Evolutionary conservation across 345 rosid species (phyloP).

Genomic region (Ceriops decandra): DNA sequence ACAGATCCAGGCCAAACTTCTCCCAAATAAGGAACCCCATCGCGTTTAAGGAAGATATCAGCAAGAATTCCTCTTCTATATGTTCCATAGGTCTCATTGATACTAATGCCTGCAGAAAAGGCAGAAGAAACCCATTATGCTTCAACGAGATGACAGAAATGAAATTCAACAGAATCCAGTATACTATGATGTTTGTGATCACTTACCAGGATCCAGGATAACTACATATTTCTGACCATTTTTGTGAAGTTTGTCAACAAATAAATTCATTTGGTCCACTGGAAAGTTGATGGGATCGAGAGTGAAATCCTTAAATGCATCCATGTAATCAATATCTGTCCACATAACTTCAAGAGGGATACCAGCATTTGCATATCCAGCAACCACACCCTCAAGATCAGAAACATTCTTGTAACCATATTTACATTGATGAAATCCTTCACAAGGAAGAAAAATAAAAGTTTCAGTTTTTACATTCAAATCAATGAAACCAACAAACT

Average conservation of each 20-base stretch:
- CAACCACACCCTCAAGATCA: conserved; percentile 51
- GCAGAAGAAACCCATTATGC: no score
- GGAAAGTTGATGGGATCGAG: conserved; percentile 67
- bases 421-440: conserved; percentile 74
- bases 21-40: conserved; percentile 59
- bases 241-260: conserved; percentile 48
- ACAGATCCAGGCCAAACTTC: conserved; percentile 68
- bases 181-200: background rate
- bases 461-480: background rate
- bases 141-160: no score
- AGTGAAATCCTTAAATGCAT: conserved; percentile 61
- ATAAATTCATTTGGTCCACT: conserved; percentile 33
- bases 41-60: conserved; percentile 49
- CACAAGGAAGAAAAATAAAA: background rate
- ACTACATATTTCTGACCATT: conserved; percentile 61
- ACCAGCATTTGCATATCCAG: conserved; percentile 59
- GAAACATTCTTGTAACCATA: conserved; percentile 62
- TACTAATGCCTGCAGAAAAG: conserved; percentile 44
- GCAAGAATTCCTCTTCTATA: conserved; percentile 63
- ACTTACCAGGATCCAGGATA: conserved; percentile 69
- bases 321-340: conserved; percentile 86
- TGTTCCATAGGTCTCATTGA: conserved; percentile 44
- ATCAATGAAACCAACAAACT: no score
- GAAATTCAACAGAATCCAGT: no score
- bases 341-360: conserved; percentile 82